Conservation (phyloP, 176 grass and related monocot species). For the Pontederia crassipes region DNA sequence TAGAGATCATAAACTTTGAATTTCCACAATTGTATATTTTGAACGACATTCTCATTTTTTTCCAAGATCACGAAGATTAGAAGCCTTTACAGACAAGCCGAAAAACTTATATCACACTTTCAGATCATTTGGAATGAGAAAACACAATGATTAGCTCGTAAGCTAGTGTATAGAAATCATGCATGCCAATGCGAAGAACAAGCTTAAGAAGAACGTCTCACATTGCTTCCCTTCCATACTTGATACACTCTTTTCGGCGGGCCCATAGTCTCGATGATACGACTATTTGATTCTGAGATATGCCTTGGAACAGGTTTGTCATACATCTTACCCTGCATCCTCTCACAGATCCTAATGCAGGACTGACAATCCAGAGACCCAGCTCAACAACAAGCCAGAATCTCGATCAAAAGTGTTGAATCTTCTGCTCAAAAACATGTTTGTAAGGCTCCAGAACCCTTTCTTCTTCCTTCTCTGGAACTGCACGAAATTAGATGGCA, state of each 20-base stretch:
- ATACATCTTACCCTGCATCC: conserved; percentile 42
- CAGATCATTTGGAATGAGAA: too few species aligned
- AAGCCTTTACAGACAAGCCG: too few species aligned
- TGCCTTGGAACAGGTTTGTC: conserved; percentile 12
- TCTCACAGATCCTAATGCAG: conserved; percentile 13
- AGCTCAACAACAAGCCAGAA: neutral
- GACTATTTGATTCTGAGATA: conserved; percentile 48
- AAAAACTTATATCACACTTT: too few species aligned
- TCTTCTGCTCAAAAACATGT: neutral
- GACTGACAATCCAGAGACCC: neutral
- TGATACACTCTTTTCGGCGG: conserved; percentile 44
- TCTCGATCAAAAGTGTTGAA: neutral
- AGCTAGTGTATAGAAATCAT: neutral
- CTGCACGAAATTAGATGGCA: too few species aligned
- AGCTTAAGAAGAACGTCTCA: conserved; percentile 22
- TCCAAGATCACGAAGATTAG: too few species aligned
- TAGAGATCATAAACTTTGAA: too few species aligned
- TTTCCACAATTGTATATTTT: too few species aligned
- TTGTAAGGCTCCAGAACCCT: neutral
- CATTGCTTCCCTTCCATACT: conserved; percentile 72
- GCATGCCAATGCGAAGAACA: neutral
- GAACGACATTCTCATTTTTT: too few species aligned
- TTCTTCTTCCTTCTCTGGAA: too few species aligned
- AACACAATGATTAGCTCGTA: too few species aligned
- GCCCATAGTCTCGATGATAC: conserved; percentile 44